Conservation (phyloP, 768 basidiomycete species). For the Leccinum olivaceopallidum region DNA sequence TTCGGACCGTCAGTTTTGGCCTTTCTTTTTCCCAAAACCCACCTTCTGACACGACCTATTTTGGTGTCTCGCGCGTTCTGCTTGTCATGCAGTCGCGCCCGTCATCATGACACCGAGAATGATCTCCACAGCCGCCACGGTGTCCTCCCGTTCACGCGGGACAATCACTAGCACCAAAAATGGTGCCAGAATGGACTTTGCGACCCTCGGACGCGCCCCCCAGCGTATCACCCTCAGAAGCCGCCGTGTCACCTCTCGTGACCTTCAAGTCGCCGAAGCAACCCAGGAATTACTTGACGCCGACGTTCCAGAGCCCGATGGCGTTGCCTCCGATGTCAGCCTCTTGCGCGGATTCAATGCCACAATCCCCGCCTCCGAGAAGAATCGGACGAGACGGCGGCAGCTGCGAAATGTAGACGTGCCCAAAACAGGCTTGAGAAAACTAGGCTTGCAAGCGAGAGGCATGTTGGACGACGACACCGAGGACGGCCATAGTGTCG, state of each 20-base stretch:
- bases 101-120: conserved; percentile 89
- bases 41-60: background rate
- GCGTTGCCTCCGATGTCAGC: conserved; percentile 71
- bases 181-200: conserved; percentile 60
- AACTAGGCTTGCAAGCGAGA: conserved; percentile 73
- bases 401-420: conserved; percentile 81
- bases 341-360: conserved; percentile 92
- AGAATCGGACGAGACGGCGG: conserved; percentile 70
- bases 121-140: conserved; percentile 70
- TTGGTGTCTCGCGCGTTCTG: background rate
- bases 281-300: conserved; percentile 71
- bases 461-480: conserved; percentile 60
- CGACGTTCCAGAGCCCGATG: conserved; percentile 74
- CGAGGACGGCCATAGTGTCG: conserved; percentile 57
- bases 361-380: conserved; percentile 88
- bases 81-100: conserved; percentile 63
- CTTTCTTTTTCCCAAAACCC: background rate
- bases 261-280: conserved; percentile 82
- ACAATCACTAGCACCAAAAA: conserved; percentile 31
- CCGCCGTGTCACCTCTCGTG: conserved; percentile 75
- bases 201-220: conserved; percentile 78
- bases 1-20: conserved; percentile 60
- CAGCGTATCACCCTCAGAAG: conserved; percentile 63
- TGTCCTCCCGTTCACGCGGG: conserved; percentile 49
- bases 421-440: conserved; percentile 75